Base-by-base conservation (phyloP, 495 filamentous ascomycete genomes). In the Achaetomiella virescens region DNA sequence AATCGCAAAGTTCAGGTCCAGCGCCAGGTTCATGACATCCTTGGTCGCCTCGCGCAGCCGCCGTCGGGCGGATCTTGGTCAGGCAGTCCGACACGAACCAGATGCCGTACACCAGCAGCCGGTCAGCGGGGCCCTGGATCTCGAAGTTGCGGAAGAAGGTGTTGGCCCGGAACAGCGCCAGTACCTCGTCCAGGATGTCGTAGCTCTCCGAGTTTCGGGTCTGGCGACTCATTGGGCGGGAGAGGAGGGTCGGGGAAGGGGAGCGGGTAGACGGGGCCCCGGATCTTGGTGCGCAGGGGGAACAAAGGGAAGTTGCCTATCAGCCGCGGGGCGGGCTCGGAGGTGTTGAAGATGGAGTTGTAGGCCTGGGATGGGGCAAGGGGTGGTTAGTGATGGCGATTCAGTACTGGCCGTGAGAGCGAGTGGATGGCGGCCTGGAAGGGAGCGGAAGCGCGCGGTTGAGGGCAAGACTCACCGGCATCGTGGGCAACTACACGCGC, bases 121-220 rank as follows among this genome's bases (percentile, higher is more conserved):
- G 82, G 73, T 98, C 93, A 52, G 93, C 93, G 29, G 90, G 89
- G 17, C 93, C 93, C 68, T 95, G 91, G 82, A 97, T 96, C 79
- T 97, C 95, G 67, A 98, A 98, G 79, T 98, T 98, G 61, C 95
- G 87, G 79, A 98, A 98, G 67, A 98, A 85, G 38, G 93, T 97
- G 77, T 98, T 97, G 69, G 95, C 92, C 48, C 93, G 89, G 81
- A 97, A 98, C 27, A 97, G 83, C 2, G 83, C 84, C 46, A 98
- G 81, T 27, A 91, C 85, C 74, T 98, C 93, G 73, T 98, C 93
- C 9, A 97, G 79, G 51, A 91, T 85, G 78, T 98, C 93, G 76
- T 97, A 97, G 59, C 84, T 87, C 67, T 93, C 87, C 70, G 81
- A 84, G 66, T 91, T 86, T n/a, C 35, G 89, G 83, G 70, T 95